Percentiles rank a stretch among this genome's conserved stretches.
Conservation (phyloP, 2,329 filamentous ascomycete genomes). For the Sarocladium brachiariae region DNA sequence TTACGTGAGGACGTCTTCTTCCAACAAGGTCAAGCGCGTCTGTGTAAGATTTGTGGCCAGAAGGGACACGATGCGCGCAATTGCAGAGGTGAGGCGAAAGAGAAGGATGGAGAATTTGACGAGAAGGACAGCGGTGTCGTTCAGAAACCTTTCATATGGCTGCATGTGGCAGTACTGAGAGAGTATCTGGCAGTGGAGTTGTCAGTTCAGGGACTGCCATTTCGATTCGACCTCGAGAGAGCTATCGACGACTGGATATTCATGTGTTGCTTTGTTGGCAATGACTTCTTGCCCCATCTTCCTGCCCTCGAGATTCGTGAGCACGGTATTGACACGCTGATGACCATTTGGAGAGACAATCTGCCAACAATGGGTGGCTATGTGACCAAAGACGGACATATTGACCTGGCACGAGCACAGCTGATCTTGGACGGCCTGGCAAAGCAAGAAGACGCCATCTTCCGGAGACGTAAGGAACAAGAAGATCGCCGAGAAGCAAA, state of each 20-base stretch:
- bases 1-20: constrained; percentile 95
- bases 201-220: constrained; percentile 72
- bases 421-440: constrained; percentile 81
- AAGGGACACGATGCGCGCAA: constrained; percentile 83
- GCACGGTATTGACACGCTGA: constrained; percentile 92
- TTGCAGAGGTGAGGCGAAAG: constrained; percentile 72
- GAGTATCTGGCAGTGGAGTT: constrained; percentile 93
- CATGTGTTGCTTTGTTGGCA: constrained; percentile 98
- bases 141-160: constrained; percentile 95
- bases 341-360: constrained; percentile 95
- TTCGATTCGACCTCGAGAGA: constrained; percentile 87
- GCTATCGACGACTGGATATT: constrained; percentile 98
- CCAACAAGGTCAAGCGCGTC: constrained; percentile 74
- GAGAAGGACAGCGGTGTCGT: constrained; percentile 66
- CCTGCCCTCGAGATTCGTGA: constrained; percentile 97
- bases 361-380: constrained; percentile 89
- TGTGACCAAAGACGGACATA: constrained; percentile 88
- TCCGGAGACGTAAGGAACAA: constrained; percentile 75
- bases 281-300: constrained; percentile 95
- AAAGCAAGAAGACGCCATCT: constrained; percentile 90
- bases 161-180: constrained; percentile 83
- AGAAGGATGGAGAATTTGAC: constrained; percentile 71
- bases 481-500: constrained; percentile 79
- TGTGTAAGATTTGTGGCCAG: constrained; percentile 86
- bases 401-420: constrained; percentile 81